Evolutionary conservation across 2,329 filamentous ascomycete species (phyloP).

Genomic region (Monilinia laxa): DNA sequence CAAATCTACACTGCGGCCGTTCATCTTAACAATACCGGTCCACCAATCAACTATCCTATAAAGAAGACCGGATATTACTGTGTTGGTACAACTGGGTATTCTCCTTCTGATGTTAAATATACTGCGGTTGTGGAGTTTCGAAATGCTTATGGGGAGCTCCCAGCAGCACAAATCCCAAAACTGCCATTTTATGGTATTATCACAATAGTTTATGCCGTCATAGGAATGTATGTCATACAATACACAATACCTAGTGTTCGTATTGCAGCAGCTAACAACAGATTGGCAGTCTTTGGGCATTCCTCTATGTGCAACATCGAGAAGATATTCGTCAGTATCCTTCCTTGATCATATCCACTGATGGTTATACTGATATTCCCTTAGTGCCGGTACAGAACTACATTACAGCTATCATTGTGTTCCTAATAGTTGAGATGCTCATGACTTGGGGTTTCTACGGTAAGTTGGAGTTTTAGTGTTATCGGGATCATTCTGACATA

Average conservation of each 20-base stretch:
- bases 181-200: slow-evolving; percentile 95
- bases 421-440: slow-evolving; percentile 92
- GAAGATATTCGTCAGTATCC: slow-evolving; percentile 73
- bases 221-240: slow-evolving; percentile 59
- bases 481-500: slow-evolving; percentile 40
- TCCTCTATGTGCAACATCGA: slow-evolving; percentile 91
- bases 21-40: slow-evolving; percentile 70
- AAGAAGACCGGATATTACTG: slow-evolving; percentile 96
- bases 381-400: slow-evolving; percentile 97
- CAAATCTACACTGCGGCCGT: slow-evolving; percentile 77
- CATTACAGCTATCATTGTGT: slow-evolving; percentile 93
- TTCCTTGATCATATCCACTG: not conserved
- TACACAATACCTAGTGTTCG: slow-evolving; percentile 17
- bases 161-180: slow-evolving; percentile 93
- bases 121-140: slow-evolving; percentile 84
- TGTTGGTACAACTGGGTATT: slow-evolving; percentile 74
- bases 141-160: slow-evolving; percentile 94
- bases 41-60: slow-evolving; percentile 76
- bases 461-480: slow-evolving; percentile 42
- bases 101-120: slow-evolving; percentile 61
- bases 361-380: slow-evolving; percentile 39
- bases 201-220: slow-evolving; percentile 87
- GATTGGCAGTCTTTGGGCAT: slow-evolving; percentile 73
- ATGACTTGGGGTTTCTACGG: slow-evolving; percentile 99
- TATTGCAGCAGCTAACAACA: slow-evolving; percentile 23